phyloP scores from a whole-genome alignment of 2,329 filamentous ascomycete genomes.

The Ophiostoma novo-ulmi region DNA sequence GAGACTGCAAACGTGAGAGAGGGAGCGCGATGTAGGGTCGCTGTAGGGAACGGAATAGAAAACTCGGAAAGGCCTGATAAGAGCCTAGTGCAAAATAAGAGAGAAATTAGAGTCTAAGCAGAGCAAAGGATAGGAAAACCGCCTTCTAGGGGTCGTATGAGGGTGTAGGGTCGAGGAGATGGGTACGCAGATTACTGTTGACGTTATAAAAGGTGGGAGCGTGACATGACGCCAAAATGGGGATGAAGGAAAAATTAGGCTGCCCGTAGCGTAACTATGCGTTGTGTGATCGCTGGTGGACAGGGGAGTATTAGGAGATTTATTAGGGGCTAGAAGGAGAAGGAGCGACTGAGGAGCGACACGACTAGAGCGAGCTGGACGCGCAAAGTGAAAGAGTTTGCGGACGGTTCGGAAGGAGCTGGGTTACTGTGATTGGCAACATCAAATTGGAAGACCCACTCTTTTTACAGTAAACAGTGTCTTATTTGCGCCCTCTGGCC shows the following conservation, averaged over 20 bases:
- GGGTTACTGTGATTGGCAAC: slow-evolving; percentile 31
- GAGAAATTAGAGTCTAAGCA: neutral
- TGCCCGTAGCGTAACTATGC: slow-evolving; percentile 16
- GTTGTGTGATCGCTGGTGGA: neutral
- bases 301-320: neutral
- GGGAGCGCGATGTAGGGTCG: neutral
- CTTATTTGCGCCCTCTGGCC: neutral
- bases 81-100: neutral
- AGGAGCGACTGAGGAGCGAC: slow-evolving; percentile 9
- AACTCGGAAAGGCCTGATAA: neutral
- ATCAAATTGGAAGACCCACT: neutral
- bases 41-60: neutral
- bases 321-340: neutral
- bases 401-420: slow-evolving; percentile 24
- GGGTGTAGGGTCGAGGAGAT: neutral
- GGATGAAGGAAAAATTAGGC: slow-evolving; percentile 19
- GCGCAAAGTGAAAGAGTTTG: slow-evolving; percentile 16
- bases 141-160: neutral
- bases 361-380: neutral
- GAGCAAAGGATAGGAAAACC: slow-evolving; percentile 3
- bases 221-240: slow-evolving; percentile 24
- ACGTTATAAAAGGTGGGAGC: slow-evolving; percentile 18
- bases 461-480: neutral
- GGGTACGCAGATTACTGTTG: slow-evolving; percentile 11
- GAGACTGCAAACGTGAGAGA: neutral